Evolutionary conservation across 805 yeast species (phyloP), one percentile per base, ranked within the genome.

Genomic region (Deakozyma indianensis): DNA sequence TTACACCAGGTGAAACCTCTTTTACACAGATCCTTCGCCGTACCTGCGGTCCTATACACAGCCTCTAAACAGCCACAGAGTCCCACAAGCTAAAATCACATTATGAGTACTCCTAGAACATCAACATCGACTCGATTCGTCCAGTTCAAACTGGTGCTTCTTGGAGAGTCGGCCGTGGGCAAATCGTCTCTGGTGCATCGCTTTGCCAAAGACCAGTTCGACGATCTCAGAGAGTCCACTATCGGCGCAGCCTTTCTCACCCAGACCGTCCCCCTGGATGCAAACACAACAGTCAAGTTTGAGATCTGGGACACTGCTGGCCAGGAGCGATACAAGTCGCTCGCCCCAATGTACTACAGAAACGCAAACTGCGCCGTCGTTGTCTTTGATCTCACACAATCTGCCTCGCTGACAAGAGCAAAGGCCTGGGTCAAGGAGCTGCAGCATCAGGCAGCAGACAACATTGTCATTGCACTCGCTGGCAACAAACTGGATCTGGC

Each of bases 201-300:
- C 44, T 86, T 88, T 55, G 88, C 76, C 22, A 74, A 74, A 51
- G 68, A 65, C 50, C 67, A 65, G 48, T 92, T 90, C 59, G 92
- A 85, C 52, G 80, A 76, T 24, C 75, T 76, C 52, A 75, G 90
- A 48, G 85, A 94, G 53, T 83, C 94, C 40, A 92, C 98, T 1
- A 92, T 92, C 46, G 99, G 99, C n/a, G 99, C 98, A 3, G 98
- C 97, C 0, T 92, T 90, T 62, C 73, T 92, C 35, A 85, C 96
- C 16, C 94, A 87, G 59, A 78, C 82, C 9, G 68, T 83, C 11
- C 67, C 68, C 9, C 51, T 76, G 4, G 74, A 68, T 45, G 53
- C 60, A 15, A 58, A 66, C 50, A 63, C 73, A 29, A 65, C 64
- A 32, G 71, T 62, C 48, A 66, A 59, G 60, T 78, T 62, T 44